Evolutionary conservation across 352 stramenopile species (phyloP), one percentile per base, ranked within the genome.

Genomic region (Phytophthora megakarya): DNA sequence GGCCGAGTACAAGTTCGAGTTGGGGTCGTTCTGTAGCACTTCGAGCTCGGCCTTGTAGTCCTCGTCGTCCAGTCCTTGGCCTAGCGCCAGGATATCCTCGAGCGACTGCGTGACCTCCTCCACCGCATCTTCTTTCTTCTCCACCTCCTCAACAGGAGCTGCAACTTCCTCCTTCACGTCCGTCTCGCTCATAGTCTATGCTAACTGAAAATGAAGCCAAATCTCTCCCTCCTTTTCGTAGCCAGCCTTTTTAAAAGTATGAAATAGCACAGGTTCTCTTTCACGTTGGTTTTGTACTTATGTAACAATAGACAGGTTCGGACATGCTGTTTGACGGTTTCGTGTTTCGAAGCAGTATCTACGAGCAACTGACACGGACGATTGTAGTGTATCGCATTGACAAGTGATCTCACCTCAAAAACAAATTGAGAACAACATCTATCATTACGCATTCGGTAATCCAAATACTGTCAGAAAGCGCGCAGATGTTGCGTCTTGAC

Each of bases 1-100:
- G 55, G 86, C 86, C 59, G 86, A 93, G 63, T 82, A 95, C 21
- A 95, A 61, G 61, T 93, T 92, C 10, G 86, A 93, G 67, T 88
- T 90, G 26, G 85, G 83, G 67, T 93, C 80, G 63, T 93, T 93
- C 78, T 92, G 86, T 35, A 95, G 67, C 57, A 95, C 78, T 46
- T 95, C 79, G 25, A 91, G 76, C 68, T 89, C 81, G 37, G 84
- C 84, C 65, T 92, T 95, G 80, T 95, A 95, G 70, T 95, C 86
- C 64, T 95, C 60, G 45, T 95, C 86, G 61, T 95, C 86, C 54
- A 95, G 78, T 1, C 86, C 86, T 60, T 95, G 86, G 47, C 86
- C 86, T 30, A 95, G 78, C 58, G 86, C 84, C 47, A 95, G 61
- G 45, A 95, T 84, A 33, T 95, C 81, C 51, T 95, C 86, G 16